These are phyloP conservation scores for Camptophora hylomeconis DNA, from an alignment of 2,329 filamentous ascomycete species.

Conservation along the genomic window DNA sequence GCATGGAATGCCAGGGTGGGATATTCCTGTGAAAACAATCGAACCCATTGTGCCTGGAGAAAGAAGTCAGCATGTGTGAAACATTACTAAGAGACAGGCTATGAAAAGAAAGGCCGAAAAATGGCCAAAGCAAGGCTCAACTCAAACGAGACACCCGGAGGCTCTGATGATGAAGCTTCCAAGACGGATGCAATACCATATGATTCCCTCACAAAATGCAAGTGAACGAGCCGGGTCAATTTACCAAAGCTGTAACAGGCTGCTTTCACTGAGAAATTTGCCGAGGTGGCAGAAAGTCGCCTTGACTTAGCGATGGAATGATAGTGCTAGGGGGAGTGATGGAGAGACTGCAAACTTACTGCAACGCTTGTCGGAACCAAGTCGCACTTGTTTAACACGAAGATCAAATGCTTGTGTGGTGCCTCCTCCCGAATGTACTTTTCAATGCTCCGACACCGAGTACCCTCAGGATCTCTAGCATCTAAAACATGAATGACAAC, in stretches of 20 bases:
- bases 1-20: conserved; percentile 93
- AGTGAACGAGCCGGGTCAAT: conserved; percentile 61
- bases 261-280: conserved; percentile 56
- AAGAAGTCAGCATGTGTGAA: conserved; percentile 57
- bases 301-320: conserved; percentile 79
- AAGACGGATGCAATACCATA: conserved; percentile 60
- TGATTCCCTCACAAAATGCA: conserved; percentile 8
- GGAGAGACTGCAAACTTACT: conserved; percentile 51
- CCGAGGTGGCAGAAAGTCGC: conserved; percentile 51
- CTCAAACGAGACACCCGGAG: conserved; percentile 81
- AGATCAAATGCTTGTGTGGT: conserved; percentile 88
- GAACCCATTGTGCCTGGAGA: conserved; percentile 80
- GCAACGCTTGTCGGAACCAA: conserved; percentile 83
- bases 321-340: conserved; percentile 13
- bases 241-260: conserved; percentile 99
- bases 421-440: conserved; percentile 90
- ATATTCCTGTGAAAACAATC: conserved; percentile 73
- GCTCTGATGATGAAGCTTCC: conserved; percentile 64
- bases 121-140: conserved; percentile 77
- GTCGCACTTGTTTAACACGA: conserved; percentile 84
- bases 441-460: conserved; percentile 76
- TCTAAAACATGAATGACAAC: conserved; percentile 90
- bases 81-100: conserved; percentile 97
- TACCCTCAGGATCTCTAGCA: conserved; percentile 79
- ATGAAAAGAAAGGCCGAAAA: conserved; percentile 39